Base-by-base conservation (phyloP, 2,329 filamentous ascomycete species). In the Cadophora sp. region DNA sequence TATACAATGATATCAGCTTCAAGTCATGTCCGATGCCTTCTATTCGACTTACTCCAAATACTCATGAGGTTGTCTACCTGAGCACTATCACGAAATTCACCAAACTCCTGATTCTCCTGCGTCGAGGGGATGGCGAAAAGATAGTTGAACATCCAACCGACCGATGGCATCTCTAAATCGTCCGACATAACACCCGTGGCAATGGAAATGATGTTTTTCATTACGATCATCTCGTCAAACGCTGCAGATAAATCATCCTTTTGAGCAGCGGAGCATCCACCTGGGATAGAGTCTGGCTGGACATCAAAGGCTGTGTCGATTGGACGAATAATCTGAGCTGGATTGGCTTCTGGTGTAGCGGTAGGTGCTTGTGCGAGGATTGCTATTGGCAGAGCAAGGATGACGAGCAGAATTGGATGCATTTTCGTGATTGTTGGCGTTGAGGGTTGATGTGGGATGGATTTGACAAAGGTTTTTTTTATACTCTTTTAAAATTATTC, bases 111-210 rank as follows among this genome's bases (percentile, higher is more conserved):
- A 27, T 59, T 59, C n/a, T 59, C 55, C 36, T 59, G n/a, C 9
- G 18, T 41, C n/a, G 55, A 59, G n/a, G 55, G 55, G 4, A 59
- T 43, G 18, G 55, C 33, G 9, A 59, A 59, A 4, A 59, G 55
- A 13, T 41, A 39, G n/a, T 59, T 59, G 55, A 59, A 59, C 33
- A 59, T 59, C 55, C 55, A 59, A 8, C 55, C 55, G 8, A 30
- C 39, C 9, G 55, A 30, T 39, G 55, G 55, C 8, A 9, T 22
- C 11, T 59, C 55, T 2, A 16, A 14, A 24, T 27, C 9, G 20
- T 16, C n/a, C 22, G 33, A 41, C 55, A 59, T 59, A 2, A 43
- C n/a, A 8, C 39, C 39, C 13, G 39, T 43, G 9, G 33, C 55
- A 24, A 43, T 24, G 8, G 33, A 39, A n/a, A 59, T 59, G 22